Evolutionary conservation across 2,329 filamentous ascomycete genomes (phyloP).

Genomic region (Herpomyces periplanetae): DNA sequence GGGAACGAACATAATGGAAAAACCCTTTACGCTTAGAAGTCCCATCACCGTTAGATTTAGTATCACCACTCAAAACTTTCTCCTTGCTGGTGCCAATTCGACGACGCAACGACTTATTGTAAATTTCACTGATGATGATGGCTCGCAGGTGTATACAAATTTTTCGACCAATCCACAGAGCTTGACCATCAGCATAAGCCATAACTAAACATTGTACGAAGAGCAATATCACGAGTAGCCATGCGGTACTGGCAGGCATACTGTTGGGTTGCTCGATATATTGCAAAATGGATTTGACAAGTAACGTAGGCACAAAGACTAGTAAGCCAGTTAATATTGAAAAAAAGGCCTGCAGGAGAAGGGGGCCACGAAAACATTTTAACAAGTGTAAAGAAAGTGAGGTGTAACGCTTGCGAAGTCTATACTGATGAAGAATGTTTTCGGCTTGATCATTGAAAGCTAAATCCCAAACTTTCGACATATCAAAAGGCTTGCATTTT

Average conservation of each 20-base stretch:
- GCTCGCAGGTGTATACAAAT: constrained; percentile 72
- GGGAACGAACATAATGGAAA: too few species aligned
- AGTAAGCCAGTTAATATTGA: constrained; percentile 41
- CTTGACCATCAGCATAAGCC: constrained; percentile 45
- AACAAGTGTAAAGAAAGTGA: constrained; percentile 40
- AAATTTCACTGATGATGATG: constrained; percentile 87
- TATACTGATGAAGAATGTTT: constrained; percentile 36
- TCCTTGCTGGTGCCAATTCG: constrained; percentile 48
- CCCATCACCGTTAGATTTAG: constrained; percentile 9
- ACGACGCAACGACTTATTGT: constrained; percentile 65
- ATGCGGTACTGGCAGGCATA: constrained; percentile 49
- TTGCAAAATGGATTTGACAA: constrained; percentile 62
- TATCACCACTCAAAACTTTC: constrained; percentile 21
- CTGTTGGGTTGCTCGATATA: constrained; percentile 50
- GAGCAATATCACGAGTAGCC: constrained; percentile 73
- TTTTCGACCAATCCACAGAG: constrained; percentile 68
- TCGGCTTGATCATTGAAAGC: constrained; percentile 56
- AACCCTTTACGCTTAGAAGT: constrained; percentile 5
- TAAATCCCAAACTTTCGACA: constrained; percentile 68
- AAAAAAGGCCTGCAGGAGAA: constrained; percentile 40
- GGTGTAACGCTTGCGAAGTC: constrained; percentile 43
- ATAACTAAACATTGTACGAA: constrained; percentile 45
- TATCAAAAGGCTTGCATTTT: constrained; percentile 38
- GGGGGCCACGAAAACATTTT: constrained; percentile 35
- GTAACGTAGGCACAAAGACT: constrained; percentile 58